Evolutionary conservation across 2,329 filamentous ascomycete species (phyloP), one percentile per base, ranked within the genome.

Genomic region (Metarhizium sp.): DNA sequence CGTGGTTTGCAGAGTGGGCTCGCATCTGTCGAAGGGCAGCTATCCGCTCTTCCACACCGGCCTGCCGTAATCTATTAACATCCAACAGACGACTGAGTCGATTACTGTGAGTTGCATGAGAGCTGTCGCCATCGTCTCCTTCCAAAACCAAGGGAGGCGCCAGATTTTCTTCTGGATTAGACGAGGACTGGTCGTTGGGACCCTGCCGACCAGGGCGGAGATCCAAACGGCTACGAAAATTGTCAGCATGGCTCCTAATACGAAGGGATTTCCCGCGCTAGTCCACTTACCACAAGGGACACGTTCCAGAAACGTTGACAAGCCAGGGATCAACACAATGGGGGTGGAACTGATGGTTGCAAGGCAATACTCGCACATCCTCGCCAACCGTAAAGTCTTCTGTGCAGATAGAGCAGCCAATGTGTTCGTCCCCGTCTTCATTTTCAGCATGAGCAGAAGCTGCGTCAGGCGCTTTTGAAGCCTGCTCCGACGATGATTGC

Each of bases 301-400:
- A 87, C 34, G 84, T 87, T 57, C 85, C 84, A 11, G 84, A 86
- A 11, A 88, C 79, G 55, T 87, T 85, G 58, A 87, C 72, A 47
- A 88, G 72, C 85, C 85, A 88, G 4, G 84, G 85, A 61, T 88
- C 85, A 55, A 88, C 78, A 61, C 85, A 88, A 49, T 75, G 73
- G 1, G 85, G 84, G 62, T 88, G 85, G 62, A 82, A 88, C 59
- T 85, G 83, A 67, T 88, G 85, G 55, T 81, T 71, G 65, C 85
- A 88, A 40, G 85, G 85, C 45, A 88, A 69, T 1, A 88, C 82
- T 48, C 85, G 77, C 53, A 88, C 81, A 61, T 87, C 83, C 63
- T 87, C 80, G 14, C 85, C 85, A 18, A 82, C 75, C 3, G 67
- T 77, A 62, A 88, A 88, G 62, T 87, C 84, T 59, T 88, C 85